phyloP scores from a whole-genome alignment of 805 yeast genomes.

The Candida gorgasii region DNA sequence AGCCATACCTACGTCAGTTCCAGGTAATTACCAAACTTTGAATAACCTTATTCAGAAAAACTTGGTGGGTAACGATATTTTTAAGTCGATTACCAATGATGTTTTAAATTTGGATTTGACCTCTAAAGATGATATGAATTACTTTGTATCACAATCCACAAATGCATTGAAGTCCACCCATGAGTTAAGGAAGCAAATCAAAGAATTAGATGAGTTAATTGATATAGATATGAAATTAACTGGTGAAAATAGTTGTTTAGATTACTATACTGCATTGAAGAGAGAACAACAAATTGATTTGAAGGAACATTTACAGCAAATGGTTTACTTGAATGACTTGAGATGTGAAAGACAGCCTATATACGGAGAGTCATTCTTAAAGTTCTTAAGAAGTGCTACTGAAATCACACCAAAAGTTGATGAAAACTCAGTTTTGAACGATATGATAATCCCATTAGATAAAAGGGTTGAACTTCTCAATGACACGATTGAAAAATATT shows the following conservation, averaged over 20 bases:
- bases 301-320: slow-evolving; percentile 55
- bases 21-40: slow-evolving; percentile 44
- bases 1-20: slow-evolving; percentile 67
- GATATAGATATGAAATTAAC: slow-evolving; percentile 18
- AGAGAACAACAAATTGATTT: slow-evolving; percentile 52
- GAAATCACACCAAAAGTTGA: neutral
- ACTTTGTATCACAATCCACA: slow-evolving; percentile 48
- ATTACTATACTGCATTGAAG: slow-evolving; percentile 60
- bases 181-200: slow-evolving; percentile 45
- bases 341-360: slow-evolving; percentile 68
- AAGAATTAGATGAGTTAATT: slow-evolving; percentile 40
- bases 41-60: slow-evolving; percentile 35
- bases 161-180: slow-evolving; percentile 47
- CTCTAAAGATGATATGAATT: slow-evolving; percentile 42
- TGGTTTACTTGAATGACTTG: slow-evolving; percentile 61
- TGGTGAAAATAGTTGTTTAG: slow-evolving; percentile 40
- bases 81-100: slow-evolving; percentile 36
- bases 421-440: slow-evolving; percentile 17
- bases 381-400: slow-evolving; percentile 29
- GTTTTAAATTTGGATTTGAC: slow-evolving; percentile 64
- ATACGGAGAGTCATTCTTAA: slow-evolving; percentile 61
- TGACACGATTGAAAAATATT: slow-evolving; percentile 66
- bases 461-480: slow-evolving; percentile 36
- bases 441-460: slow-evolving; percentile 26
- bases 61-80: slow-evolving; percentile 6